Evolutionary conservation across 2,329 filamentous ascomycete species (phyloP).

Genomic region (Penicillium freii): DNA sequence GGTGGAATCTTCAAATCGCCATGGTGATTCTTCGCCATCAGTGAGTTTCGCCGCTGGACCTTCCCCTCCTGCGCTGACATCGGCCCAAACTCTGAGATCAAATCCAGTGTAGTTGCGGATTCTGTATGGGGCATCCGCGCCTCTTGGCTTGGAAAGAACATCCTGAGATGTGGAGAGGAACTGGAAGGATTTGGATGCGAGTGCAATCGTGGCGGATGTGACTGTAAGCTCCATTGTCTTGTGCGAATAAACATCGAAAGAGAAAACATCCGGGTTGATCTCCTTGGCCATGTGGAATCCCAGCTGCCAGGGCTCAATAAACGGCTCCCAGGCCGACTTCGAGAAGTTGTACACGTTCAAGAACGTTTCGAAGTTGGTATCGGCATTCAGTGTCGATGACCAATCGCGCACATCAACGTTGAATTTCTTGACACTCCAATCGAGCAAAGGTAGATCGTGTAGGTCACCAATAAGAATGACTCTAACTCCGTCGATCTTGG

Average conservation of each 20-base stretch:
- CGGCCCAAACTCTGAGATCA: constrained; percentile 78
- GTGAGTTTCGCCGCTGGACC: constrained; percentile 69
- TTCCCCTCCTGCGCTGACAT: constrained; percentile 66
- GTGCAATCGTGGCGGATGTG: constrained; percentile 87
- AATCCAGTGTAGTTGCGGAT: constrained; percentile 97
- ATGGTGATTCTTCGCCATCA: constrained; percentile 88
- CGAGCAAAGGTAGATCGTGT: constrained; percentile 91
- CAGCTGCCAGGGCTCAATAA: constrained; percentile 96
- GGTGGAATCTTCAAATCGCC: constrained; percentile 95
- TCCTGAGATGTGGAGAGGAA: constrained; percentile 88
- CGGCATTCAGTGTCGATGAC: constrained; percentile 81
- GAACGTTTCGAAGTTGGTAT: constrained; percentile 88
- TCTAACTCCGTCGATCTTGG: constrained; percentile 81
- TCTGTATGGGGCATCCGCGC: constrained; percentile 85
- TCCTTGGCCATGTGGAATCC: constrained; percentile 84
- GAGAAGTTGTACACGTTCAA: constrained; percentile 99
- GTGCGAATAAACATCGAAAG: constrained; percentile 81
- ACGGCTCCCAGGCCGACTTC: constrained; percentile 95
- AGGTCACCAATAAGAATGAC: constrained; percentile 93
- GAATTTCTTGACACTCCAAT: constrained; percentile 90
- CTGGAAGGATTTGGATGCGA: constrained; percentile 88
- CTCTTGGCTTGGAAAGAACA: constrained; percentile 86
- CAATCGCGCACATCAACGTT: constrained; percentile 82
- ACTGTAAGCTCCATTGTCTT: constrained; percentile 90
- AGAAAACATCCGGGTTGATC: constrained; percentile 69